Evolutionary conservation across 495 filamentous ascomycete species (phyloP).

Genomic region (Tricharina praecox): DNA sequence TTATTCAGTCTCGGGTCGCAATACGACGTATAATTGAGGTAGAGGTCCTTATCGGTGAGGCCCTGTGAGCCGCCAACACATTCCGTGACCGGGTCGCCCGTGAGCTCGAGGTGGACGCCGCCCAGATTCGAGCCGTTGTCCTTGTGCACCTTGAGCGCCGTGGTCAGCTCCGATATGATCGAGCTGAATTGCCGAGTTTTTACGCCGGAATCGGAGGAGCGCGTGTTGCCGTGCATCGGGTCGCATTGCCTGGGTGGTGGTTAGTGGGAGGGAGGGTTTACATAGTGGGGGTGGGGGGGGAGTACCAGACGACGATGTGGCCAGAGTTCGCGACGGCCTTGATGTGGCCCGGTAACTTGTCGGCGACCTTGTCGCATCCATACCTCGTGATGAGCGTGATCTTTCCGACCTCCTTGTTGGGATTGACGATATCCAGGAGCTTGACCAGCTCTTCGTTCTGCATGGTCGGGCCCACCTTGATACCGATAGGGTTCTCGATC

Average conservation of each 20-base stretch:
- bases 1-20: constrained; percentile 93
- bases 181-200: constrained; percentile 80
- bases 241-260: constrained; percentile 52
- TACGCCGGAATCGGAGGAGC: constrained; percentile 46
- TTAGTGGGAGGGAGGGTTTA: constrained; percentile 2
- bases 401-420: constrained; percentile 62
- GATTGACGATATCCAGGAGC: constrained; percentile 73
- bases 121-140: constrained; percentile 69
- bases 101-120: constrained; percentile 87
- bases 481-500: constrained; percentile 83
- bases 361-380: constrained; percentile 53
- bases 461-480: constrained; percentile 88
- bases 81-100: constrained; percentile 90
- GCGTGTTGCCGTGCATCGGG: constrained; percentile 85
- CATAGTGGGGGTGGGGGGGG: not conserved
- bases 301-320: constrained; percentile 64
- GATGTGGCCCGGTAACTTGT: constrained; percentile 66
- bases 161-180: constrained; percentile 68
- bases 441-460: constrained; percentile 49
- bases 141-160: constrained; percentile 67
- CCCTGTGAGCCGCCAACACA: constrained; percentile 83
- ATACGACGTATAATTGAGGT: constrained; percentile 78
- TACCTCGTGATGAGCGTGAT: constrained; percentile 93
- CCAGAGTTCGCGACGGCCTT: constrained; percentile 60
- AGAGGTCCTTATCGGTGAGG: constrained; percentile 69